Evolutionary conservation across 495 filamentous ascomycete species (phyloP), one percentile per base, ranked within the genome.

Genomic region (Penicillium pancosmium): DNA sequence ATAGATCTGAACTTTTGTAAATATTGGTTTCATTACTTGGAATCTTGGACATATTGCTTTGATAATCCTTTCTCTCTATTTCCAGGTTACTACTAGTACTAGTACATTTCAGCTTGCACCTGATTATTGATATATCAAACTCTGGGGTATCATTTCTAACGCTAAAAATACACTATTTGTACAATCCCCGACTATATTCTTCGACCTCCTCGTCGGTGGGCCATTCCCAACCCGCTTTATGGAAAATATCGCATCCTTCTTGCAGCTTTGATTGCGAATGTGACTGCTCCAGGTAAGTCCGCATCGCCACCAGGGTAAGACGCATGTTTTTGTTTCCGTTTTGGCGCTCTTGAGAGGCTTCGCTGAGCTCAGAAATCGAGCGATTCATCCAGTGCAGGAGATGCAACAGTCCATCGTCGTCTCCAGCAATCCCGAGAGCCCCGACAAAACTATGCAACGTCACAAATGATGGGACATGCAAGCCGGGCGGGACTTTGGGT

Each of bases 351-450:
- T 78, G 73, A 27, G 76, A 67, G 31, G 65, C 50, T 50, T 75
- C 71, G 13, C 73, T 70, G 12, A 84, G 61, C 10, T 68, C 62
- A 21, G 63, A 50, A 16, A 73, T 67, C 49, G 68, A 76, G 18
- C 63, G 65, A 27, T 73, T 75, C 80, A 86, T 85, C 83, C 83
- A 86, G 31, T 72, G 64, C 19, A 86, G 64, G 19, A 85, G 62
- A 47, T 74, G 73, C 12, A 84, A 54, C 27, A 87, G 63, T 5
- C 77, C 81, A n/a, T 77, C 65, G 43, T 74, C 73, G 54, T 87
- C 83, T 51, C 74, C 71, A 1, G 73, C 69, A 0, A 77, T 56
- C 11, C 83, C 84, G 11, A 86, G 67, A 16, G 78, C 74, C 58
- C 83, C 73, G 34, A 86, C 73, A 64, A 83, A 84, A 4, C 68